phyloP scores from a whole-genome alignment of 2,329 filamentous ascomycete species.

The Botrytis pseudocinerea region DNA sequence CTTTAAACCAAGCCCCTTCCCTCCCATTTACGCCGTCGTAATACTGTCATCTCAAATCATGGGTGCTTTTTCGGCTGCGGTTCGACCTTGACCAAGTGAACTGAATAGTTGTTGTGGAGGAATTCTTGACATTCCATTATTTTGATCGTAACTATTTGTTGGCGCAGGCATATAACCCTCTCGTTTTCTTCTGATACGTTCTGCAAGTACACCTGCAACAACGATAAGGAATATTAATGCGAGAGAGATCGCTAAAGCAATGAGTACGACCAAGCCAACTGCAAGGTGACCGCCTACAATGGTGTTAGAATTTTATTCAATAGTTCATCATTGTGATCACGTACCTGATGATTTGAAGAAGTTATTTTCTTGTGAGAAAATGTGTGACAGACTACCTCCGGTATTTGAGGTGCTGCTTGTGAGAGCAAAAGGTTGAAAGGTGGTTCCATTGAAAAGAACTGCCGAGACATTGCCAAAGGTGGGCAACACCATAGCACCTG shows the following conservation, averaged over 20 bases:
- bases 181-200: slow-evolving; percentile 72
- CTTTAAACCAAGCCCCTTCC: slow-evolving; percentile 29
- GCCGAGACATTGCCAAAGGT: slow-evolving; percentile 80
- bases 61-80: slow-evolving; percentile 37
- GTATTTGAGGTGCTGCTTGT: slow-evolving; percentile 66
- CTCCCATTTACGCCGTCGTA: slow-evolving; percentile 32
- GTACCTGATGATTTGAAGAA: slow-evolving; percentile 68
- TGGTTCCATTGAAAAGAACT: slow-evolving; percentile 82
- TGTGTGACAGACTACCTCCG: slow-evolving; percentile 71
- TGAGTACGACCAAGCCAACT: slow-evolving; percentile 76
- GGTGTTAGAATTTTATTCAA: slow-evolving; percentile 32
- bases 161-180: slow-evolving; percentile 81
- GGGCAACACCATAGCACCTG: slow-evolving; percentile 77
- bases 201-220: slow-evolving; percentile 70
- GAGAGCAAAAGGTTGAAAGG: slow-evolving; percentile 76
- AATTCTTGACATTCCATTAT: slow-evolving; percentile 58
- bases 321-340: slow-evolving; percentile 39
- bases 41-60: slow-evolving; percentile 35
- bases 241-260: slow-evolving; percentile 76
- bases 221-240: slow-evolving; percentile 77
- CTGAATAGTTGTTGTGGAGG: slow-evolving; percentile 56
- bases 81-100: slow-evolving; percentile 38
- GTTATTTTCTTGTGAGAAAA: slow-evolving; percentile 81
- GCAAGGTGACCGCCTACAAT: slow-evolving; percentile 58
- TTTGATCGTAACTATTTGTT: slow-evolving; percentile 62